phyloP scores from a whole-genome alignment of 495 filamentous ascomycete genomes.

The Cudoniella acicularis region DNA sequence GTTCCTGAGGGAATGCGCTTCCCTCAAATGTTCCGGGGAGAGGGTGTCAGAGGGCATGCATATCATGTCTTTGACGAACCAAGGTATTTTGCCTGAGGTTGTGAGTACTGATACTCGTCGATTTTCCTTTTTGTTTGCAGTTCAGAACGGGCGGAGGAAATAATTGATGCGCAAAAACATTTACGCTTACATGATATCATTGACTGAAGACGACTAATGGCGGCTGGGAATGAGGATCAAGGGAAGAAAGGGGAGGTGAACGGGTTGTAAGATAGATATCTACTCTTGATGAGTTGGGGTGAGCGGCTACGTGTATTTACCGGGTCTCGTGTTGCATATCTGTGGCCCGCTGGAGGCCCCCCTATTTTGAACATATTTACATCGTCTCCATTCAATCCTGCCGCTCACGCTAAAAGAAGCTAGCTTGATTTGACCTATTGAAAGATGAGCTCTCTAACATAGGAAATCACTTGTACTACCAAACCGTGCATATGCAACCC shows the following conservation, averaged over 20 bases:
- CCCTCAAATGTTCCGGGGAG: conserved; percentile 79
- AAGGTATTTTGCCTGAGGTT: conserved; percentile 51
- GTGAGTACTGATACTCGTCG: too few relatives aligned
- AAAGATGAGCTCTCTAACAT: too few relatives aligned
- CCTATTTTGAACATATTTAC: background rate
- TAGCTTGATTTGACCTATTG: too few relatives aligned
- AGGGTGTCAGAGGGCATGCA: conserved; percentile 82
- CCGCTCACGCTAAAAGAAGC: too few relatives aligned
- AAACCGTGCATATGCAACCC: too few relatives aligned
- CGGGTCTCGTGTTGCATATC: background rate
- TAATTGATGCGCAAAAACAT: background rate
- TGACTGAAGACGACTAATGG: background rate
- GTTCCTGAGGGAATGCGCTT: conserved; percentile 77
- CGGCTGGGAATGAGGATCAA: background rate
- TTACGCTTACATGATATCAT: background rate
- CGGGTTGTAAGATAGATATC: background rate
- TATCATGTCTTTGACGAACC: conserved; percentile 98
- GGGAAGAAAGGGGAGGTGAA: background rate
- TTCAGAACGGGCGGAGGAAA: background rate
- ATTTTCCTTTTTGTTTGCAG: too few relatives aligned
- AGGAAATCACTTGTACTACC: too few relatives aligned
- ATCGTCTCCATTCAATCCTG: background rate
- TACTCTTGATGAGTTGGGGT: background rate
- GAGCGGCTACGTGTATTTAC: background rate
- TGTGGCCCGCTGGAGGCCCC: background rate